Evolutionary conservation across 202 grass and related monocot genomes (phyloP).

Genomic region (Cymbopogon flexuosus): DNA sequence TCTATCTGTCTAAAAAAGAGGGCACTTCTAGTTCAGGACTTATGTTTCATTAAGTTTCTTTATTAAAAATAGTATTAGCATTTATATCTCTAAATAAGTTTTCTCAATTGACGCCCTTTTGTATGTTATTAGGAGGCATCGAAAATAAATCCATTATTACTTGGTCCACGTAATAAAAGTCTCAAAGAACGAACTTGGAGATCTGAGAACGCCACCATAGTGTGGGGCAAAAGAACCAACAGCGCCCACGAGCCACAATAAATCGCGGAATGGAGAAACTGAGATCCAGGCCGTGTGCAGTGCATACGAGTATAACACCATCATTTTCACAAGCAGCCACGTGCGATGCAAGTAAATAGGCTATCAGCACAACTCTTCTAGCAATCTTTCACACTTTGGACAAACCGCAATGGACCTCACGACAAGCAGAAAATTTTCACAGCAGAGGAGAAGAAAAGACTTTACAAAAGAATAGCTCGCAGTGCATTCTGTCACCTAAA

Average conservation of each 20-base stretch:
- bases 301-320: background rate
- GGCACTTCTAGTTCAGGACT: too few relatives aligned
- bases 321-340: background rate
- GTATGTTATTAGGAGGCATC: too few relatives aligned
- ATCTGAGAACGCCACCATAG: background rate
- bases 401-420: conserved; percentile 23
- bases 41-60: too few relatives aligned
- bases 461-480: conserved; percentile 59
- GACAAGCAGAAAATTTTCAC: conserved; percentile 21
- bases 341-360: conserved; percentile 12
- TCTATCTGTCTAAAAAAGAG: too few relatives aligned
- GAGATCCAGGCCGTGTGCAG: background rate
- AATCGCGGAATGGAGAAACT: background rate
- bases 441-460: background rate
- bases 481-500: conserved; percentile 54
- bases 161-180: too few relatives aligned
- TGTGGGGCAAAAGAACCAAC: background rate
- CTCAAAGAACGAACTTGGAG: too few relatives aligned
- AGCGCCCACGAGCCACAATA: too few relatives aligned
- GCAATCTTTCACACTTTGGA: conserved; percentile 34
- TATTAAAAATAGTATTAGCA: too few relatives aligned
- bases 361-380: conserved; percentile 35
- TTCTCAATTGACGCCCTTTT: too few relatives aligned
- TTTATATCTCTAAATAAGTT: too few relatives aligned
- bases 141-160: too few relatives aligned